Base-by-base conservation (phyloP, 805 yeast species). In the Metschnikowia kofuensis region DNA sequence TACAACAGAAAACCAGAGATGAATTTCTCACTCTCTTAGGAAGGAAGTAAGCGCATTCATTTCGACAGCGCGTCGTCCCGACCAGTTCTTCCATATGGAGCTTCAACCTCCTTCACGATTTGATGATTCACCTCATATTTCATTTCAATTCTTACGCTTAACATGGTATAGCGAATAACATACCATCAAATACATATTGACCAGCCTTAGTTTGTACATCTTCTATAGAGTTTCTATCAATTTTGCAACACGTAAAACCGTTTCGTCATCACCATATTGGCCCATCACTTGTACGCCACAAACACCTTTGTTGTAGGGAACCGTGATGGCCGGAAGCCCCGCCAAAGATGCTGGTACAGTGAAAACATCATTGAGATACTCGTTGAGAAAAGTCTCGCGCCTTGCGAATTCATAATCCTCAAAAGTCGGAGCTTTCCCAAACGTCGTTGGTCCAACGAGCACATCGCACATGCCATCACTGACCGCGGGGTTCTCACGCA, bases 1-100 rank as follows among this genome's bases (percentile, higher is more conserved):
- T 84, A 48, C 89, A 89, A 38, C 97, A 91, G 67, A 89, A 89
- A 75, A 94, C 99, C 2, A 82, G 99, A 63, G 99, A 94, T 63
- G 99, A 94, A 69, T 94, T 94, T 61, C 77, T 94, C 64, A 85
- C 91, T 11, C 74, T 91, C 52, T 73, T 91, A 59, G 87, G 86
- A 36, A 81, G 87, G 27, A 53, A 49, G 39, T 53, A 40, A 46
- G 29, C 21, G n/a, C 15, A 6, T 28, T n/a, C 41, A 27, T 12
- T 21, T 35, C 6, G 21, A 21, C 21, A 21, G 21, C 4, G 21
- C 21, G 21, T 21, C 21, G 21, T 21, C 4, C 21, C 4, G 21
- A 21, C 30, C 31, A 10, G 11, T 21, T 26, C 28, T n/a, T 34
- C 32, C 34, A 29, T 21, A 32, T 28, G 51, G 51, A 51, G 49